These are phyloP conservation scores for Ophiosphaerella korrae DNA, from an alignment of 2,329 filamentous ascomycete species.

Conservation along the genomic window DNA sequence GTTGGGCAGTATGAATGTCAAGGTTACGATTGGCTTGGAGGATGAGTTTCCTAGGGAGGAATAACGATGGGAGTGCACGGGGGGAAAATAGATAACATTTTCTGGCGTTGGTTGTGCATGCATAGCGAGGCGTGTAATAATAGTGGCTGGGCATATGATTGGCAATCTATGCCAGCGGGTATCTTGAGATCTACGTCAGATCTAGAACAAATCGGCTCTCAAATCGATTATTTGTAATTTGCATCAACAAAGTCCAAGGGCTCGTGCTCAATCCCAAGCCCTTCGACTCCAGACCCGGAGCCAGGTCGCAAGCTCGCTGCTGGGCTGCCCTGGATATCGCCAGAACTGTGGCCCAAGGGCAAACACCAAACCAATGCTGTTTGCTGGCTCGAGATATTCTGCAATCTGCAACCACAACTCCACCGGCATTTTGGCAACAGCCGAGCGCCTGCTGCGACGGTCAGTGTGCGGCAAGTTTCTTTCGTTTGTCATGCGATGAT, in stretches of 20 bases:
- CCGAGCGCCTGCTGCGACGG: background rate
- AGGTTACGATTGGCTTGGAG: constrained; percentile 84
- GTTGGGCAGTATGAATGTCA: constrained; percentile 98
- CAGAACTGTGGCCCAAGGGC: constrained; percentile 28
- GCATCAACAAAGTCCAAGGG: no score
- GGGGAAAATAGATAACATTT: background rate
- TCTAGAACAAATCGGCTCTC: background rate
- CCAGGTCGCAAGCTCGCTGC: constrained; percentile 13
- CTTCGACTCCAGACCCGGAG: constrained; percentile 24
- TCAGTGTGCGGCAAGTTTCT: background rate
- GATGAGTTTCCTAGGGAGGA: constrained; percentile 77
- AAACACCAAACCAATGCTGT: constrained; percentile 47
- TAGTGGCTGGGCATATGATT: background rate
- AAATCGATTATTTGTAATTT: background rate
- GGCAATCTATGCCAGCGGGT: constrained; percentile 1
- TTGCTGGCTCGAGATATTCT: constrained; percentile 41
- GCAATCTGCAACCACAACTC: constrained; percentile 51
- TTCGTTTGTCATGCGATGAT: constrained; percentile 28
- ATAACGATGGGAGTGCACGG: background rate
- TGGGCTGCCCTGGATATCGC: constrained; percentile 13
- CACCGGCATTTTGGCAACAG: constrained; percentile 37
- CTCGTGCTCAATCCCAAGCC: background rate
- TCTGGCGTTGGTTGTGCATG: constrained; percentile 2
- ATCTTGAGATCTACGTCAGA: background rate
- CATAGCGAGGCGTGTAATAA: constrained; percentile 23